These are phyloP conservation scores for Globisporangium iwayamae DNA, from an alignment of 352 stramenopile species.

Conservation along the genomic window DNA sequence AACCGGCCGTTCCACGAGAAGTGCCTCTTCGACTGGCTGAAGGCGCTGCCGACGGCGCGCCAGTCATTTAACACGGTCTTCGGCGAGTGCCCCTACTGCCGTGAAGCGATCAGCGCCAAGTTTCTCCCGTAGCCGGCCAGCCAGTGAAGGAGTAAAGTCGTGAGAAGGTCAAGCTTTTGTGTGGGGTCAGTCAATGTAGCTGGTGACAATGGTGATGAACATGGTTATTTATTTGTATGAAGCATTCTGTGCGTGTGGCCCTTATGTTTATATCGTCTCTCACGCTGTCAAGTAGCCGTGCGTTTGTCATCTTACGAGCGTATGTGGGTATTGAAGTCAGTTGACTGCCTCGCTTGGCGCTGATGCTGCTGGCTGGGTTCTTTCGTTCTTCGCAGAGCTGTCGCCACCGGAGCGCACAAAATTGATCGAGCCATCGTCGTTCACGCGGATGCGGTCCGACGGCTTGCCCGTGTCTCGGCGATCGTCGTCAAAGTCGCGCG, in stretches of 20 bases:
- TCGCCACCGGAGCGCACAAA: slow-evolving; percentile 29
- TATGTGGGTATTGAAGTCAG: not conserved
- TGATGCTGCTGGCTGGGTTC: not conserved
- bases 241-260: not conserved
- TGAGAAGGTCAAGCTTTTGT: too few relatives aligned
- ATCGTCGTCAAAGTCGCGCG: slow-evolving; percentile 16
- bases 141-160: not conserved
- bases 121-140: slow-evolving; percentile 26
- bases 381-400: not conserved
- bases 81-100: slow-evolving; percentile 88
- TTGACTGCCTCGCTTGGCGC: not conserved
- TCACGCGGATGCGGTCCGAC: slow-evolving; percentile 54
- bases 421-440: slow-evolving; percentile 61
- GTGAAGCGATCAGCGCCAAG: slow-evolving; percentile 83
- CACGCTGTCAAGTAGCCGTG: not conserved
- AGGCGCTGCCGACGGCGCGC: slow-evolving; percentile 80
- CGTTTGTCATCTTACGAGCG: not conserved
- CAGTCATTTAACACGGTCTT: slow-evolving; percentile 90
- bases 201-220: too few relatives aligned
- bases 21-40: slow-evolving; percentile 89
- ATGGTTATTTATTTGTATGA: too few relatives aligned
- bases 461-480: slow-evolving; percentile 32
- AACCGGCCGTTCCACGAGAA: slow-evolving; percentile 84
- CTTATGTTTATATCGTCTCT: not conserved
- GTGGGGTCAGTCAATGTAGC: too few relatives aligned